A percentile compares a stretch with the other conserved stretches of the same genome.
Conservation (phyloP, 1,284 basidiomycete species). For the Grifola frondosa region DNA sequence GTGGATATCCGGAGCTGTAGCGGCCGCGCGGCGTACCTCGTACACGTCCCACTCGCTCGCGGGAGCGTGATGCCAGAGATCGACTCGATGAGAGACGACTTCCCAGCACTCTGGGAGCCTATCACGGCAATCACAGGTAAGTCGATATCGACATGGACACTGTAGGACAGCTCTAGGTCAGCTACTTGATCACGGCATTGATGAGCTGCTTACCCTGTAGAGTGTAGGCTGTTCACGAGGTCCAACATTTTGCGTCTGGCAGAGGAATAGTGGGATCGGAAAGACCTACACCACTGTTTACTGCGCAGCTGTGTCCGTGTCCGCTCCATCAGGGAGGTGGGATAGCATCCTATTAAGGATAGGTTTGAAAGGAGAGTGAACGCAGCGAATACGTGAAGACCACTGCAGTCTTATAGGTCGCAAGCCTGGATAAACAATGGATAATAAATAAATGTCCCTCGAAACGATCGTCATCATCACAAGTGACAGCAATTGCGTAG, state of each 20-base stretch:
- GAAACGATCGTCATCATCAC: no score
- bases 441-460: no score
- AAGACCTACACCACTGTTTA: slow-evolving; percentile 39
- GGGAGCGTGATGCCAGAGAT: slow-evolving; percentile 72
- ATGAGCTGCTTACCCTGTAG: slow-evolving; percentile 45
- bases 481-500: no score
- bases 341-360: no score
- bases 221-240: slow-evolving; percentile 52
- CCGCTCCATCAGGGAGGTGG: no score
- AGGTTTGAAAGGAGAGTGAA: no score
- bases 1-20: no score
- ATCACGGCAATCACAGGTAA: slow-evolving; percentile 64
- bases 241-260: slow-evolving; percentile 47
- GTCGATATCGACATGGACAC: slow-evolving; percentile 65
- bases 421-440: no score
- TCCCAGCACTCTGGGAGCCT: slow-evolving; percentile 54
- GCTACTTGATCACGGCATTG: neutral
- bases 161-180: slow-evolving; percentile 30
- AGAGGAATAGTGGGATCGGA: slow-evolving; percentile 39
- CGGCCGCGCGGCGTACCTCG: slow-evolving; percentile 39
- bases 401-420: no score
- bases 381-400: no score
- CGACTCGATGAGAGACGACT: slow-evolving; percentile 72
- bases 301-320: no score
- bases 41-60: slow-evolving; percentile 64